phyloP scores from a whole-genome alignment of 768 basidiomycete species.

The Lenzites betulinus region DNA sequence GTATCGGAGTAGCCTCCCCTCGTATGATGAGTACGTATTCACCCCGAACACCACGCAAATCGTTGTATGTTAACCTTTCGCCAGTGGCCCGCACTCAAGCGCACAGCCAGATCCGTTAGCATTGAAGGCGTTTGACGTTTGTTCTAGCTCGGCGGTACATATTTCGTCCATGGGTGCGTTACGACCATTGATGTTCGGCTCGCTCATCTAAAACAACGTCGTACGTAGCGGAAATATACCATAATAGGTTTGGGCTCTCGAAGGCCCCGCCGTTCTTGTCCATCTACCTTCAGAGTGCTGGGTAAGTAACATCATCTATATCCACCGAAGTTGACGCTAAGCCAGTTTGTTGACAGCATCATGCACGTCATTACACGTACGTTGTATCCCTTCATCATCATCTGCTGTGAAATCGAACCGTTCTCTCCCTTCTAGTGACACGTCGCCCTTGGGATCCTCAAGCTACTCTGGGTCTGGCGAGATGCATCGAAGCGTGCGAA shows the following conservation, averaged over 20 bases:
- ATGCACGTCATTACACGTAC: conserved; percentile 78
- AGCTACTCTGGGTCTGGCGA: conserved; percentile 64
- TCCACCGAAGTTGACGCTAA: neutral
- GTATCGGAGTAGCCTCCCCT: conserved; percentile 66
- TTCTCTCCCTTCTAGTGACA: conserved; percentile 49
- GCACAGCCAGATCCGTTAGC: conserved; percentile 43
- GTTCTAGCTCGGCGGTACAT: conserved; percentile 72
- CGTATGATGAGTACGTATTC: conserved; percentile 60
- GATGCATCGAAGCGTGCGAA: conserved; percentile 62
- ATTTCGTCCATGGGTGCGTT: conserved; percentile 64
- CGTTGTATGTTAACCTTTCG: neutral
- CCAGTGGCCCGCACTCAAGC: neutral
- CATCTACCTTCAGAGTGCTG: conserved; percentile 68
- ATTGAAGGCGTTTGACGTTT: conserved; percentile 72
- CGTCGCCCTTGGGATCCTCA: conserved; percentile 72
- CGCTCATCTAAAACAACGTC: neutral
- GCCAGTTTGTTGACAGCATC: conserved; percentile 47
- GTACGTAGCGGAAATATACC: conserved; percentile 55
- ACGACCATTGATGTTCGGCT: neutral
- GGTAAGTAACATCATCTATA: conserved; percentile 46
- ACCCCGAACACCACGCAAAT: no score
- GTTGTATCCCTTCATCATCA: conserved; percentile 27
- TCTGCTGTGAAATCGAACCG: conserved; percentile 19
- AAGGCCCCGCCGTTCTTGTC: conserved; percentile 66
- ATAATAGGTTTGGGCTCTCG: conserved; percentile 61